These are phyloP conservation scores for Ustilago esculenta DNA, from an alignment of 1,284 basidiomycete species.

Conservation along the genomic window DNA sequence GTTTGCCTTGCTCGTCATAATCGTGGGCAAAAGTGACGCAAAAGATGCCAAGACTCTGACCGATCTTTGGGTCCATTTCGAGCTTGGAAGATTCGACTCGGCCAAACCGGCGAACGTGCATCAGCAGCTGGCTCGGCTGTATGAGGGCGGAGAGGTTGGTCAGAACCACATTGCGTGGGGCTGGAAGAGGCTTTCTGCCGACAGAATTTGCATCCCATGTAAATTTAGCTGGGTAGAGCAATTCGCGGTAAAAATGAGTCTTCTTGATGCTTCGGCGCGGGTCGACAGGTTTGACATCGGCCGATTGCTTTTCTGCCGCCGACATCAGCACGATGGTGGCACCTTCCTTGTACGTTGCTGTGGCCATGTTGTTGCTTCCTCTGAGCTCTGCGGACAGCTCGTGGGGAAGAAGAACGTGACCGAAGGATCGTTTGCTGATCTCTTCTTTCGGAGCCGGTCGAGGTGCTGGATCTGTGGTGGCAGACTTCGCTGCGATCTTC, in stretches of 20 bases:
- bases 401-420: constrained; percentile 43
- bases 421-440: constrained; percentile 22
- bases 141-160: constrained; percentile 79
- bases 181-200: constrained; percentile 78
- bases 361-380: constrained; percentile 20
- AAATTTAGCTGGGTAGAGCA: constrained; percentile 24
- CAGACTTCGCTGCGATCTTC: neutral
- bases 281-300: constrained; percentile 13
- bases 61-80: constrained; percentile 82
- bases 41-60: constrained; percentile 83
- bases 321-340: constrained; percentile 2
- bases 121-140: constrained; percentile 75
- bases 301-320: constrained; percentile 17
- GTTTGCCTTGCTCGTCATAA: constrained; percentile 49
- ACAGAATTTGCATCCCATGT: constrained; percentile 82
- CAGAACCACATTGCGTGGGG: constrained; percentile 75
- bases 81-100: constrained; percentile 77
- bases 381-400: constrained; percentile 36
- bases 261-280: constrained; percentile 14
- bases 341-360: constrained; percentile 10
- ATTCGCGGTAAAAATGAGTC: constrained; percentile 3
- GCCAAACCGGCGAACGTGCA: constrained; percentile 78
- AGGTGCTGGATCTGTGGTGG: neutral
- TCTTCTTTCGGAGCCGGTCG: neutral
- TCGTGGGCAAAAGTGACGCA: constrained; percentile 75